Conservation (phyloP, 805 yeast genomes). For the Candida gorgasii region DNA sequence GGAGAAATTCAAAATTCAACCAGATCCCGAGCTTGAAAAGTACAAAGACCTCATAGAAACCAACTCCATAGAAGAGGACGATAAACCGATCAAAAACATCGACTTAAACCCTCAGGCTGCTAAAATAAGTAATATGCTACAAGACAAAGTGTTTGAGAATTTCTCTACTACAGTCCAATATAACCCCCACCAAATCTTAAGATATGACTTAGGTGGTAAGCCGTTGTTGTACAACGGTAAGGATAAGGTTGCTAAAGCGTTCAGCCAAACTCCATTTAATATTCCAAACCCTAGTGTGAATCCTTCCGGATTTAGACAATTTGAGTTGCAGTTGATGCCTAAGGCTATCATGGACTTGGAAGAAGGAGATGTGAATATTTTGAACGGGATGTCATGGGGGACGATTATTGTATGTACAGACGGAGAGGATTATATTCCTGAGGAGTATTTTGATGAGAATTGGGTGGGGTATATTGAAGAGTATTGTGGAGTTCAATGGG, state of each 20-base stretch:
- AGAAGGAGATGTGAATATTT: slow-evolving; percentile 25
- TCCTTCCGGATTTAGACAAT: slow-evolving; percentile 59
- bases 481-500: slow-evolving; percentile 88
- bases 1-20: slow-evolving; percentile 60
- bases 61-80: slow-evolving; percentile 34
- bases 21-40: slow-evolving; percentile 52
- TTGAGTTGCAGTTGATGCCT: slow-evolving; percentile 94
- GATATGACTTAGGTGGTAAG: slow-evolving; percentile 78
- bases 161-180: slow-evolving; percentile 75
- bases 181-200: slow-evolving; percentile 82
- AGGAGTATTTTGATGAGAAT: slow-evolving; percentile 49
- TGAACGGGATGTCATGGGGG: slow-evolving; percentile 97
- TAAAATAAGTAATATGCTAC: slow-evolving; percentile 43
- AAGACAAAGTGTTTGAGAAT: slow-evolving; percentile 76
- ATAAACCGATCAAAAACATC: slow-evolving; percentile 3
- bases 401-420: slow-evolving; percentile 84
- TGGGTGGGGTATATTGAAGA: slow-evolving; percentile 82
- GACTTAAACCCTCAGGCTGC: slow-evolving; percentile 24
- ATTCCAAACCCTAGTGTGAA: slow-evolving; percentile 64
- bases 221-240: slow-evolving; percentile 74
- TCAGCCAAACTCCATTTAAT: slow-evolving; percentile 8
- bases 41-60: slow-evolving; percentile 53
- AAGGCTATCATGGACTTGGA: slow-evolving; percentile 85
- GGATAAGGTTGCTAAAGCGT: slow-evolving; percentile 49
- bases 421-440: slow-evolving; percentile 59